Evolutionary conservation across 1,139 yeast species (phyloP).

Genomic region (Suhomyces kunorum): DNA sequence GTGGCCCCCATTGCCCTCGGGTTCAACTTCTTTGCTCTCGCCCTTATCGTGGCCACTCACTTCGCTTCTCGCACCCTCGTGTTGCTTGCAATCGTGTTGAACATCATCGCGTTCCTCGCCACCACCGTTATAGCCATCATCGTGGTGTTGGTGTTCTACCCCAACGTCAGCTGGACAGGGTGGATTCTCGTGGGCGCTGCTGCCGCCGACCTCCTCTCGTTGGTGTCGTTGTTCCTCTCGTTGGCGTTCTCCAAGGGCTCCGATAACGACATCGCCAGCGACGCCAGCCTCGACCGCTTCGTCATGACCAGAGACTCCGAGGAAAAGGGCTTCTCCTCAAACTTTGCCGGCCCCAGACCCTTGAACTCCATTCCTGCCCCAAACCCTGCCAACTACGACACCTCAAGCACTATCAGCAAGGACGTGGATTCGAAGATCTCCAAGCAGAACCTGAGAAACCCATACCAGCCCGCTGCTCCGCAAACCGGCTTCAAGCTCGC

Average conservation of each 20-base stretch:
- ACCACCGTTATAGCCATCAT: slow-evolving; percentile 57
- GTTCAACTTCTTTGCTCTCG: slow-evolving; percentile 51
- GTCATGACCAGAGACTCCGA: not conserved
- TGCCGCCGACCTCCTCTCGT: slow-evolving; percentile 47
- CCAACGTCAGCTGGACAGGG: slow-evolving; percentile 65
- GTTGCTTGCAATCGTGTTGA: slow-evolving; percentile 30
- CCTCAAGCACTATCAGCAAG: slow-evolving; percentile 10
- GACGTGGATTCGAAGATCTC: slow-evolving; percentile 10
- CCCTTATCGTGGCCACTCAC: slow-evolving; percentile 14
- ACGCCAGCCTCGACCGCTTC: slow-evolving; percentile 7
- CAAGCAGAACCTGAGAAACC: slow-evolving; percentile 1
- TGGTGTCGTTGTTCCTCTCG: slow-evolving; percentile 29
- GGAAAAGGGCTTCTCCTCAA: slow-evolving; percentile 9
- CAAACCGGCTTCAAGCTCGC: slow-evolving; percentile 5
- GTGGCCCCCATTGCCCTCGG: slow-evolving; percentile 85
- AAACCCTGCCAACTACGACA: slow-evolving; percentile 3
- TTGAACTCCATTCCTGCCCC: slow-evolving; percentile 8
- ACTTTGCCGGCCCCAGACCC: slow-evolving; percentile 4
- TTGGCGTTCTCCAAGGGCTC: slow-evolving; percentile 18
- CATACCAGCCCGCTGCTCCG: not conserved
- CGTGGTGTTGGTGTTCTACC: slow-evolving; percentile 58
- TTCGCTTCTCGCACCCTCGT: slow-evolving; percentile 13
- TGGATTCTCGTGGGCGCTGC: slow-evolving; percentile 73
- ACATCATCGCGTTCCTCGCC: slow-evolving; percentile 50
- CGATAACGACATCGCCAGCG: slow-evolving; percentile 8